Base-by-base conservation (phyloP, 768 basidiomycete species). In the Serendipita vermifera region DNA sequence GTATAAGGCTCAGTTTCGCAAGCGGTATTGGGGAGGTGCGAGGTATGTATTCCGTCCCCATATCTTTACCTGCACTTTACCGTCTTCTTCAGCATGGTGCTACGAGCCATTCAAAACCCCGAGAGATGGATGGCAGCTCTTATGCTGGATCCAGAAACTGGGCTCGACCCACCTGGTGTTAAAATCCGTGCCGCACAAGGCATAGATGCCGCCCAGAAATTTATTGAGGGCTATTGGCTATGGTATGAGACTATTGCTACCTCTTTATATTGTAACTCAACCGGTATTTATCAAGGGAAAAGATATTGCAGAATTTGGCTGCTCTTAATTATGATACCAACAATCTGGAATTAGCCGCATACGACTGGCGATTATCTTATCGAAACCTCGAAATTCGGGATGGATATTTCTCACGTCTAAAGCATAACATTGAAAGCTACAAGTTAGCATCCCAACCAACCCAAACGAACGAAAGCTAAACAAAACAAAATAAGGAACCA, bases 121-220 rank as follows among this genome's bases (percentile, higher is more conserved):
- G 85, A 94, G 55, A 80, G 75, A 60, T 99, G 94, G 94, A 85
- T 97, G 63, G 67, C 81, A 20, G 83, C 90, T 0, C 82, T 98
- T 72, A 82, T 87, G 74, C 78, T 99, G 6, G 93, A 99, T 67
- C 85, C 88, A 0, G 73, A 83, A 15, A 96, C 93, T 0, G 94
- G 94, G 0, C 74, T 99, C 4, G 94, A 99, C 64, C 87, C 89
- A 2, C 78, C 81, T 0, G 83, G 80, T 14, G 81, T 79, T 40
- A 96, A 90, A 67, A 81, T 98, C 57, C 76, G 94, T 33, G 89
- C 93, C 11, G 90, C 89, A 0, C 88, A 96, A 67, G 93, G 93
- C 0, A 80, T 94, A 20, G 86, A 89, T 64, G 90, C 90, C 0
- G 92, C 90, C 2, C 87, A 85, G 60, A 83, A 75, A 61, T 85